Base-by-base conservation (phyloP, 2,329 filamentous ascomycete species). In the Tolypocladium endophyticum region DNA sequence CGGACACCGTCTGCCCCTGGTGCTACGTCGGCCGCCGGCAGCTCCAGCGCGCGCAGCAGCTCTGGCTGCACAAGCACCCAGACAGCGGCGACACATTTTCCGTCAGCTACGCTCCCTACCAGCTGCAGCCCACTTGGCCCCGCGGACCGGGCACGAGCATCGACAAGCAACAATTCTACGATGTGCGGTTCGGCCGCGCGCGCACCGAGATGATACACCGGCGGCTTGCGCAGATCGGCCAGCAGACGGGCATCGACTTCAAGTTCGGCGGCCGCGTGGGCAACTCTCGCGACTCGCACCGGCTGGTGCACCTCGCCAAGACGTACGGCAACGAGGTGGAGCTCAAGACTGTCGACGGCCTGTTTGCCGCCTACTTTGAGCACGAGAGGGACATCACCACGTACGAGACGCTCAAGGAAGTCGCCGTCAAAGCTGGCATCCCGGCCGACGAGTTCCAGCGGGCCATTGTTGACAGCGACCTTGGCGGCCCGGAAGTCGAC, bases 111-210 rank as follows among this genome's bases (percentile, higher is more conserved):
- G 73, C 72, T 9, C 79, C 80, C 0, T 80, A 75, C 59, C 73
- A 81, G 61, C 73, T 81, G 1, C 69, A 69, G 52, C 76, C 77
- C 0, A 64, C 71, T 8, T 66, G 69, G 43, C 69, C 71, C 5
- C 62, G 63, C 4, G 71, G 71, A 1, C 68, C 71, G 1, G 63
- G 60, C 0, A 66, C 64, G 4, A 72, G 71, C 64, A 72, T 69
- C 54, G 67, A 73, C 54, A 79, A 79, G 65, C 58, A 67, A 23
- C 62, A 69, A 23, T 73, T 74, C 53, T 77, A 77, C 65, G 58
- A 63, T 43, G 63, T 72, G 52, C 64, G 69, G 53, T 93, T 94
- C 70, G 90, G 91, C 57, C 74, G 80, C 23, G 83, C 86, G 55
- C 82, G 87, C 38, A 74, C 82, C 1, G 68, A 74, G 1, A 56